These are phyloP conservation scores for Phialophora expanda DNA, from an alignment of 2,329 filamentous ascomycete species.

Conservation along the genomic window DNA sequence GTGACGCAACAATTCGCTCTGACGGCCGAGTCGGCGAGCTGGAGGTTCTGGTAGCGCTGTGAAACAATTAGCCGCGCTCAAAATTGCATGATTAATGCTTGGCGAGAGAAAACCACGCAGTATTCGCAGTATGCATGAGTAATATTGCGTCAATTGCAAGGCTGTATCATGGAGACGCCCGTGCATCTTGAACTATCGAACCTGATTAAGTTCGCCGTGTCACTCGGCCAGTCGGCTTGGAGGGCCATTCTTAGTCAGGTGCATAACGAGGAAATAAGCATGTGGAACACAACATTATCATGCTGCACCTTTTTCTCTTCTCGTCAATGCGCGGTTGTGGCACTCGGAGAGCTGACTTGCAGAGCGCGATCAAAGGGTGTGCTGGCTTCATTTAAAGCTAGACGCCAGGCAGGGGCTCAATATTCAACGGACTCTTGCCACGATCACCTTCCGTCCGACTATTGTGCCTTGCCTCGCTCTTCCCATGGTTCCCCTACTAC, in stretches of 20 bases:
- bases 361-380: not conserved
- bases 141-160: constrained; percentile 6
- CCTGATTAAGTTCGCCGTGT: not conserved
- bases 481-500: constrained; percentile 10
- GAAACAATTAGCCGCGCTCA: not conserved
- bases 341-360: not conserved
- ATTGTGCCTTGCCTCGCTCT: not conserved
- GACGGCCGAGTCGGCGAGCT: too few species aligned
- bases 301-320: too few species aligned
- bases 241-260: not conserved
- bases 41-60: too few species aligned
- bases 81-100: not conserved
- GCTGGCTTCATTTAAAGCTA: not conserved
- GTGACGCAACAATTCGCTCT: not conserved
- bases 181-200: not conserved
- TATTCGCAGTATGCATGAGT: not conserved
- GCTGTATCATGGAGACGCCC: not conserved
- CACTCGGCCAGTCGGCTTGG: not conserved
- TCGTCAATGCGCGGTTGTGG: not conserved
- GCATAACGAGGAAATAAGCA: not conserved
- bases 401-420: not conserved
- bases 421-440: not conserved
- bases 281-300: not conserved
- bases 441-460: not conserved
- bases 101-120: too few species aligned